Evolutionary conservation across 192 early-diverging fungal species (phyloP), one percentile per base, ranked within the genome.

Genomic region (Gorgonomyces haynaldii): DNA sequence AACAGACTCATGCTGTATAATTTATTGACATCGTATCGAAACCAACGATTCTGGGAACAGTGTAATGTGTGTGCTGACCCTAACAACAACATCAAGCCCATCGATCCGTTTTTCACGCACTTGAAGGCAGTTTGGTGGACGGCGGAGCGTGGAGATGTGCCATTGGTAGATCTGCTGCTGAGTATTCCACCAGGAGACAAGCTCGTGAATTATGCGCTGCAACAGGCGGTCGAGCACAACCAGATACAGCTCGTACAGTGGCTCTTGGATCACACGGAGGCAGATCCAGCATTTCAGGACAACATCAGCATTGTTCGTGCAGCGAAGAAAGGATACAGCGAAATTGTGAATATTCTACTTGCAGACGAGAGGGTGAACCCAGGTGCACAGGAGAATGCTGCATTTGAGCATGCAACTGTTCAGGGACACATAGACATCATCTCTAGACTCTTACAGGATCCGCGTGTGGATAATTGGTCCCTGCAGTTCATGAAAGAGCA

Each of bases 351-450:
- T 28, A 4, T 49, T n/a, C 32, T 49, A 6, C 15, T 49, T 9
- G 34, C 15, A 38, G 46, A 49, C 19, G 36, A 49, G 20, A 4
- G 46, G n/a, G 28, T 49, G 16, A 15, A 49, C 16, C 19, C 28
- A 0, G 28, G 20, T 20, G 46, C 46, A 2, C 23, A 49, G 2
- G 32, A 49, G 7, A 25, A 49, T 34, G 32, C 32, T 12, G 32
- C 32, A 9, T 34, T 34, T 9, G 10, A 15, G 32, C 10, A 9
- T 15, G 32, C 32, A 34, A n/a, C n/a, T n/a, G n/a, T n/a, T n/a
- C n/a, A n/a, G n/a, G n/a, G n/a, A n/a, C n/a, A 34, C 32, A 34
- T 9, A 34, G 32, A 34, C 32, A 34, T 15, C 15, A 34, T 12
- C 32, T 15, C 32, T 12, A 34, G 32, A 34, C 32, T 34, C 10